Conservation (phyloP, 208 protist species). For the Porcisia deanei region DNA sequence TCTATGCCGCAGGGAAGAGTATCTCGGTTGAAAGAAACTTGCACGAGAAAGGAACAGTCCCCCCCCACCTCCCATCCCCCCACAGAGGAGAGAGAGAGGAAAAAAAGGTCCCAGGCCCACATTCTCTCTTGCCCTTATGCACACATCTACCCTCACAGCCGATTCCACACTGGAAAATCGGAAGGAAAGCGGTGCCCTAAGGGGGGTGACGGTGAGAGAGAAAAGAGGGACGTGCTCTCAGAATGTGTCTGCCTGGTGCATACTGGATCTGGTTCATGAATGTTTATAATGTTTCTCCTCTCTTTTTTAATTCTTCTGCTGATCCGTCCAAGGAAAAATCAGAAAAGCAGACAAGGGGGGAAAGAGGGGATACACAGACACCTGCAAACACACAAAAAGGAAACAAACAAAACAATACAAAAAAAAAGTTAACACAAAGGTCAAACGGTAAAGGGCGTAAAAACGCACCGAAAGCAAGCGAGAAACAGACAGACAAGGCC, state of each 20-base stretch:
- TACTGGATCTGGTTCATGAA: too few relatives aligned
- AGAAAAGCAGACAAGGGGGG: constrained; percentile 8
- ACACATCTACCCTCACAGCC: not conserved
- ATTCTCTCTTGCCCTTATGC: not conserved
- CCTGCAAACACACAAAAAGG: not conserved
- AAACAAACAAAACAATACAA: not conserved
- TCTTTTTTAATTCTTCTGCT: not conserved
- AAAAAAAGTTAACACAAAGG: not conserved
- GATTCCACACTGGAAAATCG: not conserved
- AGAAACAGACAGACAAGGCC: not conserved
- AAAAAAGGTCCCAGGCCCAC: not conserved
- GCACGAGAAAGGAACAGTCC: not conserved
- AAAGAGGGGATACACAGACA: constrained; percentile 3
- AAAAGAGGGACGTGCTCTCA: not conserved
- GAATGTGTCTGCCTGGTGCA: not conserved
- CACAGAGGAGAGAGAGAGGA: not conserved
- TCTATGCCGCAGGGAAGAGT: not conserved
- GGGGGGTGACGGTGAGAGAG: not conserved
- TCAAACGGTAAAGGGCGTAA: not conserved
- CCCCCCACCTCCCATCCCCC: too few relatives aligned
- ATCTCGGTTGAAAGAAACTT: not conserved
- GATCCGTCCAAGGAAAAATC: not conserved
- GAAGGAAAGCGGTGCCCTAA: not conserved
- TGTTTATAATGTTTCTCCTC: not conserved
- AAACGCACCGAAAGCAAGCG: not conserved